Percentiles rank a stretch among this genome's conserved stretches.
phyloP scores from a whole-genome alignment of 345 rosid genomes.

The Tarenaya hassleriana region DNA sequence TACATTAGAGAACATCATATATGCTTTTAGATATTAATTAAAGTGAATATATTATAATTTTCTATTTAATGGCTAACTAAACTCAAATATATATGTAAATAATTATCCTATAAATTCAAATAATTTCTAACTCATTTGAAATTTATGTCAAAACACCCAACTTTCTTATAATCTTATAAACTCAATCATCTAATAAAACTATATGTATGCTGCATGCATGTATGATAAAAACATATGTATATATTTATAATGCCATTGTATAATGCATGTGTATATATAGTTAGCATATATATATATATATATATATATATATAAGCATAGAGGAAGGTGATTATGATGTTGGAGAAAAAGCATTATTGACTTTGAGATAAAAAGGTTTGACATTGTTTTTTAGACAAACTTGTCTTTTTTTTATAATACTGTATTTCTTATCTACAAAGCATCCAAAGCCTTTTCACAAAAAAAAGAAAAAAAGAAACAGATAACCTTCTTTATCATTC shows the following conservation, averaged over 20 bases:
- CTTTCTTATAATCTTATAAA: no score
- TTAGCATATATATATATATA: neutral
- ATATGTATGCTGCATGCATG: slow-evolving; percentile 33
- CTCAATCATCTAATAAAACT: no score
- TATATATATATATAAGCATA: slow-evolving; percentile 11
- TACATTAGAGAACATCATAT: no score
- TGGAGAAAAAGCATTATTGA: slow-evolving; percentile 25
- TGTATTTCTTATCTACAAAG: slow-evolving; percentile 23
- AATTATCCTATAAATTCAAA: no score
- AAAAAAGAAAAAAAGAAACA: no score
- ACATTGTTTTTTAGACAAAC: slow-evolving; percentile 27
- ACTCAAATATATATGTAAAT: no score
- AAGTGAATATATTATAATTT: no score
- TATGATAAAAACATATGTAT: slow-evolving; percentile 12
- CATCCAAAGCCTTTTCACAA: slow-evolving; percentile 24
- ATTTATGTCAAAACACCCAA: no score
- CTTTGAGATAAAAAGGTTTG: slow-evolving; percentile 30
- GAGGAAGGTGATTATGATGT: slow-evolving; percentile 17
- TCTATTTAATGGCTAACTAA: no score
- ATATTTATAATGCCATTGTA: slow-evolving; percentile 6
- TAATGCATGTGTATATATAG: neutral
- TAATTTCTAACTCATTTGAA: no score
- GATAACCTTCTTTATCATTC: neutral
- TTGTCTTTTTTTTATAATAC: slow-evolving; percentile 1
- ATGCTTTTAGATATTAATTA: no score